phyloP scores from a whole-genome alignment of 345 rosid species.

The Eucalyptus sp. region DNA sequence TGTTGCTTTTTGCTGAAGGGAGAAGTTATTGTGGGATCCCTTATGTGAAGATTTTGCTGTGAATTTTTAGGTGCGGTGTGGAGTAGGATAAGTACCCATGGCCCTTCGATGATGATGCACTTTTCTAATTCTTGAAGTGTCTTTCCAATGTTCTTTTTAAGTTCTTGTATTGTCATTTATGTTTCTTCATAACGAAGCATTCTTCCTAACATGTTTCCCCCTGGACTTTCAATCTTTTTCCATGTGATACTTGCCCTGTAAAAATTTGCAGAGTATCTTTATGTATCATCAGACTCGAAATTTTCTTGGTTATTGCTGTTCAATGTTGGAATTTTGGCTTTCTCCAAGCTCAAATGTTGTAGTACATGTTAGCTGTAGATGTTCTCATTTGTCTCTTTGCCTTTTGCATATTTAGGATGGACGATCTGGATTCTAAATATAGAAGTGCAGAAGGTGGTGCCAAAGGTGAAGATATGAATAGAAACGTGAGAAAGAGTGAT shows the following conservation, averaged over 20 bases:
- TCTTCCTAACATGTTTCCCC: not conserved
- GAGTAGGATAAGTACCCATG: not conserved
- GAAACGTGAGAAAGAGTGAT: constrained; percentile 13
- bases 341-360: not conserved
- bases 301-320: not conserved
- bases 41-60: not conserved
- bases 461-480: constrained; percentile 1
- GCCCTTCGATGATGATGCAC: not conserved
- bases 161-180: not conserved
- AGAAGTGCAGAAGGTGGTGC: constrained; percentile 12
- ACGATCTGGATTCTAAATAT: constrained; percentile 6
- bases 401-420: constrained; percentile 16
- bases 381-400: not conserved
- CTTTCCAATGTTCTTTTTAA: not conserved
- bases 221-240: not conserved
- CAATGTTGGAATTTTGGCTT: not conserved
- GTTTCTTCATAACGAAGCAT: not conserved
- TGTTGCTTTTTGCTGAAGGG: not conserved
- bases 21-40: not conserved
- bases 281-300: not conserved
- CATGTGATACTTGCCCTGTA: not conserved
- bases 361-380: not conserved
- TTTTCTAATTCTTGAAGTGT: not conserved
- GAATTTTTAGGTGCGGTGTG: not conserved
- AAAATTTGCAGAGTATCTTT: not conserved